Percentiles rank a stretch among this genome's conserved stretches.
Evolutionary conservation across 1,284 basidiomycete genomes (phyloP).

Genomic region (Tausonia pullulans): DNA sequence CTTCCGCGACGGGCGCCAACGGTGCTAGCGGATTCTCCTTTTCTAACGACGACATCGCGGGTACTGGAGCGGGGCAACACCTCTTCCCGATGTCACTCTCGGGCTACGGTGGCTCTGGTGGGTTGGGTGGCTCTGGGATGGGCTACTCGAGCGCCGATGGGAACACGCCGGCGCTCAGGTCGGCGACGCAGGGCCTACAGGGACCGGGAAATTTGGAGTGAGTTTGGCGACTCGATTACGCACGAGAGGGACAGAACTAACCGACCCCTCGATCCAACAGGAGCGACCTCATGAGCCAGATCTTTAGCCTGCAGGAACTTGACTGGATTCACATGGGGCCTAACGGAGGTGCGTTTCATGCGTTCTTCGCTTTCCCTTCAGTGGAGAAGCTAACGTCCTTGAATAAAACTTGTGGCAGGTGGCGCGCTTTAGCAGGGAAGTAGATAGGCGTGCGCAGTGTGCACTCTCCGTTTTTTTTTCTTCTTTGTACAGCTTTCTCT

Average conservation of each 20-base stretch:
- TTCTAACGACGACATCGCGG: background rate
- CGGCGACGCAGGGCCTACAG: background rate
- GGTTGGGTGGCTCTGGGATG: too few relatives aligned
- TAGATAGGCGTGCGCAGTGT: too few relatives aligned
- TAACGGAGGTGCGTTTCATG: conserved; percentile 2
- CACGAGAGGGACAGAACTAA: background rate
- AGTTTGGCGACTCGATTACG: background rate
- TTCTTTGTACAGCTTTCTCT: too few relatives aligned
- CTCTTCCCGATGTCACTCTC: background rate
- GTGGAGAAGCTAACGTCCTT: too few relatives aligned
- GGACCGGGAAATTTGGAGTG: background rate
- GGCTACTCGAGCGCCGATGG: too few relatives aligned
- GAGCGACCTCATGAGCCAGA: conserved; percentile 10
- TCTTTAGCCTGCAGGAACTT: conserved; percentile 9
- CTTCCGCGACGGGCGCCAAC: background rate
- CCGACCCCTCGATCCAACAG: background rate
- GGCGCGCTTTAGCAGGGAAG: too few relatives aligned
- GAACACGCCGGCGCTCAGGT: background rate
- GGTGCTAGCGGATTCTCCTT: background rate
- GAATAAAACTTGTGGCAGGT: too few relatives aligned
- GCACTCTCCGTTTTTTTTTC: too few relatives aligned
- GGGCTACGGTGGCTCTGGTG: background rate
- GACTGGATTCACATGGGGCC: conserved; percentile 11
- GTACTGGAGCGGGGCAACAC: background rate
- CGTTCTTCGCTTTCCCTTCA: too few relatives aligned